A percentile compares a stretch with the other conserved stretches of the same genome.
These are phyloP conservation scores for Botrytis tulipae DNA, from an alignment of 2,329 filamentous ascomycete genomes.

Conservation along the genomic window DNA sequence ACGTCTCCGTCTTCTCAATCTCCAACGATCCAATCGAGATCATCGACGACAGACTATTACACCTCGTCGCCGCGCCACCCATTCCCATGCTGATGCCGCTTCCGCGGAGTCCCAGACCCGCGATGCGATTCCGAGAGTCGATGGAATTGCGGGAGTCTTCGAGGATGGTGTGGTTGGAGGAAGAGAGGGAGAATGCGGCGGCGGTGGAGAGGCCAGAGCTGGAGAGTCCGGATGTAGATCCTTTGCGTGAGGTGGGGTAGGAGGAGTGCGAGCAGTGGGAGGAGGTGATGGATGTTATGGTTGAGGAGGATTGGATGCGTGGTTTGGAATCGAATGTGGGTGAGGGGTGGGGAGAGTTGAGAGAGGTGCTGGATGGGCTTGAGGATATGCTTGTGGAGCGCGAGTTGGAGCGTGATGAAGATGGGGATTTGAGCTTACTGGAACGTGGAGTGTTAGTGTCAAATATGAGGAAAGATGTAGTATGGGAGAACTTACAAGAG, in stretches of 20 bases:
- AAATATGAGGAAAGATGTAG: background rate
- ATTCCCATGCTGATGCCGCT: background rate
- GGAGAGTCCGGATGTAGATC: background rate
- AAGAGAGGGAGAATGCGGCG: background rate
- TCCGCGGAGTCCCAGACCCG: background rate
- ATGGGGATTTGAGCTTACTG: background rate
- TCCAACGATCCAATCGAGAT: background rate
- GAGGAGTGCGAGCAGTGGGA: background rate
- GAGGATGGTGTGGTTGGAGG: background rate
- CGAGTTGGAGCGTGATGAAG: background rate
- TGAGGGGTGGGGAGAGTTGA: background rate
- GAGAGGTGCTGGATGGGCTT: background rate
- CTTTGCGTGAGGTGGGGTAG: background rate
- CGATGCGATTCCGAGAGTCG: background rate
- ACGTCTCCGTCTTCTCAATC: background rate
- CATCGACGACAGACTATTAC: background rate
- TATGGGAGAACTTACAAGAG: conserved; percentile 2
- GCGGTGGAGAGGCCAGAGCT: background rate
- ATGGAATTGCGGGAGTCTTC: background rate
- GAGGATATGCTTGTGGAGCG: background rate
- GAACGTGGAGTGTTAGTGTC: background rate
- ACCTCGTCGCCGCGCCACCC: background rate
- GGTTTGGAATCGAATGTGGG: background rate
- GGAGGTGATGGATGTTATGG: background rate
- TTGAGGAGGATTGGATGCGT: background rate